Conservation (phyloP, 2,329 filamentous ascomycete genomes). For the Ophiobolus disseminans region DNA sequence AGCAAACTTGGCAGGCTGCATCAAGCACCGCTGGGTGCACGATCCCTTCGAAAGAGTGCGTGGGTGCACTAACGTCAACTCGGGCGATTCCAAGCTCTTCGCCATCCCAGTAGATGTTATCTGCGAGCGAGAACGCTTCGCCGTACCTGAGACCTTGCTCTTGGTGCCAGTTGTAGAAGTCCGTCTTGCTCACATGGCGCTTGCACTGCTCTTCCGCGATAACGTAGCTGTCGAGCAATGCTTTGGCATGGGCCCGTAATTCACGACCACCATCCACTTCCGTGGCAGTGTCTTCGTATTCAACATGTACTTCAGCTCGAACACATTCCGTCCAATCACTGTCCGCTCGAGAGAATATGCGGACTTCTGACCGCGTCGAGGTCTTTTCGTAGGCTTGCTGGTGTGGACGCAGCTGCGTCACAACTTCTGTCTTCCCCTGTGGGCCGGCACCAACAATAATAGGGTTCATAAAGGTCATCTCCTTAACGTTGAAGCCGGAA, state of each 20-base stretch:
- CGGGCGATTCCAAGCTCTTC: neutral
- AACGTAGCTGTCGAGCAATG: neutral
- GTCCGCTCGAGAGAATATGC: slow-evolving; percentile 1
- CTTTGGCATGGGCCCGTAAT: neutral
- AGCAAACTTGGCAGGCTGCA: slow-evolving; percentile 6
- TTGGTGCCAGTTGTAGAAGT: neutral
- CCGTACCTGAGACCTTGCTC: neutral
- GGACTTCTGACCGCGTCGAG: slow-evolving; percentile 8
- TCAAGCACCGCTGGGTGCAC: slow-evolving; percentile 14
- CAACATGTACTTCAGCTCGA: neutral
- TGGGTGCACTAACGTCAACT: neutral
- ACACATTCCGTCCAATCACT: slow-evolving; percentile 2
- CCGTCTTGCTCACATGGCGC: neutral
- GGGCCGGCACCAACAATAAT: slow-evolving; percentile 1
- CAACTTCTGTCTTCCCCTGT: neutral
- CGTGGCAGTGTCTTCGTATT: neutral
- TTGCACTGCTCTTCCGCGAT: neutral
- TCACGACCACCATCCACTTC: neutral
- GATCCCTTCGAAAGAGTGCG: neutral
- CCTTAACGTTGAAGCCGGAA: slow-evolving; percentile 9
- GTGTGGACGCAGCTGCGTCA: neutral
- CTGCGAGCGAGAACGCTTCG: slow-evolving; percentile 2
- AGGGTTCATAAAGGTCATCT: slow-evolving; percentile 9
- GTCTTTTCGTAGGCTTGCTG: slow-evolving; percentile 10
- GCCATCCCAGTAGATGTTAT: slow-evolving; percentile 8